Conservation (phyloP, 2,329 filamentous ascomycete species). For the Colletotrichum orchidophilum region DNA sequence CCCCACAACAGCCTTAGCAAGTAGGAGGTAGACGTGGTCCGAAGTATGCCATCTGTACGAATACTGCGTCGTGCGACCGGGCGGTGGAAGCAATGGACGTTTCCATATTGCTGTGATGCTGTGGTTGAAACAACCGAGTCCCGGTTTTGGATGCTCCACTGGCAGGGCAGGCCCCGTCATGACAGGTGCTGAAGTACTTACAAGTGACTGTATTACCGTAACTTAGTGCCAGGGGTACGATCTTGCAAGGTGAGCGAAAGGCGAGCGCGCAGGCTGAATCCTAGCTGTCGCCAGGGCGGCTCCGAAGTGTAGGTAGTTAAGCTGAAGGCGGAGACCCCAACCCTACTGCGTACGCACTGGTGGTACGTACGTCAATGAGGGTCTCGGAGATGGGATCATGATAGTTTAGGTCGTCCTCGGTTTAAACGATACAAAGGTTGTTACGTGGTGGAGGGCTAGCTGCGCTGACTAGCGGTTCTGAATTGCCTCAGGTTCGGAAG, state of each 20-base stretch:
- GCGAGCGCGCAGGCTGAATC: not conserved
- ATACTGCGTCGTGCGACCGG: constrained; percentile 14
- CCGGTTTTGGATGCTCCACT: constrained; percentile 23
- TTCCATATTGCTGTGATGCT: constrained; percentile 12
- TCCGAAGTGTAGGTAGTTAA: constrained; percentile 1
- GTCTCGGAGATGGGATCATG: not conserved
- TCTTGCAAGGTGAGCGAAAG: constrained; percentile 12
- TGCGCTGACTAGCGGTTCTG: not conserved
- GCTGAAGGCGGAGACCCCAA: not conserved
- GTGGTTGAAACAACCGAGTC: constrained; percentile 29
- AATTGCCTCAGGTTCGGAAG: not conserved
- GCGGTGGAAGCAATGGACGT: constrained; percentile 27
- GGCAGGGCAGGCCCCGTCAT: constrained; percentile 20
- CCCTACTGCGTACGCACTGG: not conserved
- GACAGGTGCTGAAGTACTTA: not conserved
- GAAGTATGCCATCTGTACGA: not conserved
- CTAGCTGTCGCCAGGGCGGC: not conserved
- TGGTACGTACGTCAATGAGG: constrained; percentile 5
- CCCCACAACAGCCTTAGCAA: not conserved
- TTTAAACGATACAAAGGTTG: not conserved
- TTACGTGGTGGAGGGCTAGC: not conserved
- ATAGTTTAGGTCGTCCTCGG: not conserved
- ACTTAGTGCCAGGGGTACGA: constrained; percentile 1
- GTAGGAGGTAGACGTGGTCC: not conserved
- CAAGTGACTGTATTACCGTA: no score